Evolutionary conservation across 1,139 yeast species (phyloP), one percentile per base, ranked within the genome.

Genomic region (Sugiyamaella pinicola): DNA sequence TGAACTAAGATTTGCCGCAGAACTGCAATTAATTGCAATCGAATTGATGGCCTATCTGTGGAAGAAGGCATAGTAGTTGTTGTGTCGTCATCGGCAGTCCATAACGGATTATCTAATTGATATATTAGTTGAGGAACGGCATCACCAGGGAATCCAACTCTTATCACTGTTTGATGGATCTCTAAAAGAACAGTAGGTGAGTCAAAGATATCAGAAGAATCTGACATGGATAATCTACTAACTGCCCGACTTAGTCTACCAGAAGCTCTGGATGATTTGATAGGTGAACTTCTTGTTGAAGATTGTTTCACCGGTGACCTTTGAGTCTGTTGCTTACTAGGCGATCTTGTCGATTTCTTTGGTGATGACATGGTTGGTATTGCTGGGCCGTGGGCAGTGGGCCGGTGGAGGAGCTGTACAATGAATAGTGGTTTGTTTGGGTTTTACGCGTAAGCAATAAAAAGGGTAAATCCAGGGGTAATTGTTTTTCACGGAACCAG

Each of bases 111-210:
- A 31, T 46, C 43, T 3, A 45, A 6, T 8, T 33, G 38, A 22
- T 28, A 33, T 4, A 35, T 33, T 10, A 24, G 7, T 34, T 51
- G 54, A 13, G 54, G 50, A 15, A n/a, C 31, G 6, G 42, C 22
- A 17, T 54, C 55, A 18, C 56, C 57, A 3, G 58, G 55, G 31
- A 57, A 52, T 15, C 60, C 60, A 10, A 57, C 58, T 26, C 40
- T 48, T 7, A 57, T 43, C 4, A 39, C 47, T 3, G 45, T 31
- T 31, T 51, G 48, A 21, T 42, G 49, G 2, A 57, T 52, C n/a
- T 49, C 50, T 6, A 57, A 37, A 3, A 55, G 26, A 12, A 52
- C 54, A 6, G 49, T 28, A 6, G 47, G 41, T 2, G 49, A 37
- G 12, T 51, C 51, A 13, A 44, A 35, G 22, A 41, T 46, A 8